These are phyloP conservation scores for Mucor lusitanicus DNA, from an alignment of 371 early-diverging fungal species.

Conservation along the genomic window DNA sequence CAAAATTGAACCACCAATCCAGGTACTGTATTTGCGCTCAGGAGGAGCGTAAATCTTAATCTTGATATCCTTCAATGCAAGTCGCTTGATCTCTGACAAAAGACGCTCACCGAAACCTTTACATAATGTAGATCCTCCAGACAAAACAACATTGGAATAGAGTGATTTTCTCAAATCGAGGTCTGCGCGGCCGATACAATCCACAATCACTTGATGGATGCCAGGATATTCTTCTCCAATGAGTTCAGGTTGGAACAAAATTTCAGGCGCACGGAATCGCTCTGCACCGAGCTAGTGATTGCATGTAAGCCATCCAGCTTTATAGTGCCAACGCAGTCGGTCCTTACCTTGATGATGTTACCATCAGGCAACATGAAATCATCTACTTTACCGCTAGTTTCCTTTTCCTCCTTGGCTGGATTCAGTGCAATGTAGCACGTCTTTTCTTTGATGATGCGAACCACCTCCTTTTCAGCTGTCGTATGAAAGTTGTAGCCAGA, in stretches of 20 bases:
- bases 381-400: constrained; percentile 68
- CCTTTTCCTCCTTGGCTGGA: constrained; percentile 89
- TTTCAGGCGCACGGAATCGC: constrained; percentile 85
- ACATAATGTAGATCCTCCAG: constrained; percentile 91
- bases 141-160: constrained; percentile 88
- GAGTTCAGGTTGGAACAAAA: constrained; percentile 89
- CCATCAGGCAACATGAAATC: constrained; percentile 94
- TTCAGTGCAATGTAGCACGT: constrained; percentile 91
- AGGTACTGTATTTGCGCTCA: constrained; percentile 96
- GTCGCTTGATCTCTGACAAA: constrained; percentile 82
- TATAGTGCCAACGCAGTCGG: not conserved
- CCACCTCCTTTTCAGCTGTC: constrained; percentile 92
- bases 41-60: constrained; percentile 96
- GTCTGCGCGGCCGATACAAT: constrained; percentile 90
- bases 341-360: constrained; percentile 72
- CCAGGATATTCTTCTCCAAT: constrained; percentile 90
- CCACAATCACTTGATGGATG: constrained; percentile 86
- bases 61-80: constrained; percentile 87
- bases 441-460: constrained; percentile 94
- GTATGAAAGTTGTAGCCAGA: constrained; percentile 87
- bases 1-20: constrained; percentile 97
- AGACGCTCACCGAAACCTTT: constrained; percentile 71
- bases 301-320: not conserved
- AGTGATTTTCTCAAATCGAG: constrained; percentile 87
- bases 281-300: constrained; percentile 69